Conservation (phyloP, 2,329 filamentous ascomycete species). For the Zasmidium citrigriseum region DNA sequence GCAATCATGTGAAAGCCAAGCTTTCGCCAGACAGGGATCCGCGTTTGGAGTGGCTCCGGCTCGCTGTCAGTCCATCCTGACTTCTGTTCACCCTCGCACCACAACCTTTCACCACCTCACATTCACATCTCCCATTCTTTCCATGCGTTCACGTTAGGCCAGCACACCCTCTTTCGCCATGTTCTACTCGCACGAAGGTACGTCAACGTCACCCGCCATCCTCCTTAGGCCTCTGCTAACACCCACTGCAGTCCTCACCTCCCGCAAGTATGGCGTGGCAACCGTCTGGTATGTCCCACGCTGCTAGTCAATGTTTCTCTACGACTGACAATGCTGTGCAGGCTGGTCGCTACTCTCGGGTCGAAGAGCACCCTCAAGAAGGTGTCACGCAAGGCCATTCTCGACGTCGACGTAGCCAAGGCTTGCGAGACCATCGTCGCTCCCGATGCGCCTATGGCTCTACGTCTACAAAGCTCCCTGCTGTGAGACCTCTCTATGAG, state of each 20-base stretch:
- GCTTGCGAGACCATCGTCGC: conserved; percentile 83
- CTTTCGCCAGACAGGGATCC: no score
- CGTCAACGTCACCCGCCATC: conserved; percentile 31
- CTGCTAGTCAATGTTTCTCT: not conserved
- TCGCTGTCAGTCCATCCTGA: not conserved
- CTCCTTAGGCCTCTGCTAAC: not conserved
- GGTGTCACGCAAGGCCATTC: conserved; percentile 81
- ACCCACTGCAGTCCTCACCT: conserved; percentile 67
- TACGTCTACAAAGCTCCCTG: conserved; percentile 86
- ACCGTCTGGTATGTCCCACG: conserved; percentile 74
- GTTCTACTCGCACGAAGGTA: conserved; percentile 97
- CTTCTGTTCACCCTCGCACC: not conserved
- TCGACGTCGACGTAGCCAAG: conserved; percentile 81
- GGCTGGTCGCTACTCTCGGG: conserved; percentile 89
- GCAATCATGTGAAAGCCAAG: not conserved
- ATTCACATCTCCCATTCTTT: not conserved
- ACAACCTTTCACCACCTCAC: not conserved
- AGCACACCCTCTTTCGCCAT: conserved; percentile 54
- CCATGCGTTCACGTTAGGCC: not conserved
- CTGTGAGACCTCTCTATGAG: conserved; percentile 56
- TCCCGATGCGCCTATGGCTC: conserved; percentile 83
- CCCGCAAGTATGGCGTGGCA: conserved; percentile 84
- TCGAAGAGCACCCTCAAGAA: conserved; percentile 69
- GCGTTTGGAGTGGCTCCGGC: not conserved
- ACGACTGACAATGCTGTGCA: conserved; percentile 43